Base-by-base conservation (phyloP, 345 rosid genomes). In the Hibiscus trionum region DNA sequence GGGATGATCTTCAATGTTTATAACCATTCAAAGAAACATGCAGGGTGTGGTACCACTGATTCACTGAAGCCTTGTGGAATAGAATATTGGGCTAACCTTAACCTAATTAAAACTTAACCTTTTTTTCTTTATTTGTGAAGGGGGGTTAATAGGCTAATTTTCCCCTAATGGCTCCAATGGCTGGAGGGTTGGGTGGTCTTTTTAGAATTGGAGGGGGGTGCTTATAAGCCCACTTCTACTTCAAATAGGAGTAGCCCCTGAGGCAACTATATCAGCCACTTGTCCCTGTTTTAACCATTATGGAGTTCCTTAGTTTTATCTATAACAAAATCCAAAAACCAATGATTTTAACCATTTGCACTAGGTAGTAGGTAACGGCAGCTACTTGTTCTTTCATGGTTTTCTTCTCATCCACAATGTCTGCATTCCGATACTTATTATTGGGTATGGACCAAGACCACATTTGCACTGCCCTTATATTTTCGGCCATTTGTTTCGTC, bases 351-450 rank as follows among this genome's bases (percentile, higher is more conserved):
- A 37, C 61, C 31, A 50, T 24, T 9, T 76, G 6, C 7, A 74
- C 71, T 77, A 90, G 97, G 87, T 93, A 49, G 89, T 77, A 90
- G 97, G 87, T 93, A 49, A 91, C 96, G 0, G 95, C 97, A 42
- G 96, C 93, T 58, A 85, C 93, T 12, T 85, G 89, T 71, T 86
- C 89, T 1, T 86, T 86, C 87, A 86, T 88, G 90, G 89, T 86
- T 59, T 82, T 86, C 24, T 88, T 88, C 77, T 88, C 93, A 5
- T 85, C 91, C 14, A 82, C 85, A 3, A 88, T 87, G 93, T 88
- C 93, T 4, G 85, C 91, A 0, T 70, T 88, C 35, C 89, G 89
- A 68, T 93, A 89, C 78, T 72, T 91, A 29, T 21, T 89, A 68
- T 53, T 88, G 68, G 96, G 98, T 19, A 86, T 91, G 93, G 86